Percentiles rank a stretch among this genome's conserved stretches.
phyloP scores from a whole-genome alignment of 805 yeast genomes.

The Wickerhamiella cacticola region DNA sequence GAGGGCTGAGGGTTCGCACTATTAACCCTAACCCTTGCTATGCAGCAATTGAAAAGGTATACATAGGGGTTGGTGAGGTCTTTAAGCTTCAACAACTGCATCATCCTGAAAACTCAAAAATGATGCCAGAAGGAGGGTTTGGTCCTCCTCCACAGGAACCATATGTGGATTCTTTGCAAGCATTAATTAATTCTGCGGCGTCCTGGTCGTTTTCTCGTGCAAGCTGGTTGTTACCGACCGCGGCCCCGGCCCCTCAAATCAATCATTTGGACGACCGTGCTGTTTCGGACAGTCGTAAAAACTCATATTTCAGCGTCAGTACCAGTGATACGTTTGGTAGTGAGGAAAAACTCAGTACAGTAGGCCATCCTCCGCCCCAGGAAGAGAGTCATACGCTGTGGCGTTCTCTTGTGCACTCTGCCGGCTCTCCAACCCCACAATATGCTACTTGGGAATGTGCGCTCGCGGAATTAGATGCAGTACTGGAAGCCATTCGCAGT shows the following conservation, averaged over 20 bases:
- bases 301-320: slow-evolving; percentile 3
- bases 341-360: not conserved
- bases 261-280: not conserved
- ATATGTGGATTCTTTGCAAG: slow-evolving; percentile 1
- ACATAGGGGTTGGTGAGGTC: too few species aligned
- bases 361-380: not conserved
- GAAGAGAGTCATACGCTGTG: not conserved
- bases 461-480: not conserved
- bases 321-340: not conserved
- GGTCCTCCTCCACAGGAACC: slow-evolving; percentile 8
- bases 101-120: not conserved
- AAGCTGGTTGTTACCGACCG: slow-evolving; percentile 1
- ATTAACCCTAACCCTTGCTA: not conserved
- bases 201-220: slow-evolving; percentile 1
- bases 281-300: slow-evolving; percentile 5
- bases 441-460: slow-evolving; percentile 8
- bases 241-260: not conserved
- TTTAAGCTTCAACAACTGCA: too few species aligned
- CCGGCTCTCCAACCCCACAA: slow-evolving; percentile 4
- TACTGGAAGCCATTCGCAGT: not conserved
- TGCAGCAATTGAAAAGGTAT: not conserved
- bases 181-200: not conserved
- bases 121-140: slow-evolving; percentile 7
- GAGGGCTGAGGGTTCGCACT: not conserved
- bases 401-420: not conserved